Evolutionary conservation across 2,329 filamentous ascomycete species (phyloP).

Genomic region (Colletotrichum sp.): DNA sequence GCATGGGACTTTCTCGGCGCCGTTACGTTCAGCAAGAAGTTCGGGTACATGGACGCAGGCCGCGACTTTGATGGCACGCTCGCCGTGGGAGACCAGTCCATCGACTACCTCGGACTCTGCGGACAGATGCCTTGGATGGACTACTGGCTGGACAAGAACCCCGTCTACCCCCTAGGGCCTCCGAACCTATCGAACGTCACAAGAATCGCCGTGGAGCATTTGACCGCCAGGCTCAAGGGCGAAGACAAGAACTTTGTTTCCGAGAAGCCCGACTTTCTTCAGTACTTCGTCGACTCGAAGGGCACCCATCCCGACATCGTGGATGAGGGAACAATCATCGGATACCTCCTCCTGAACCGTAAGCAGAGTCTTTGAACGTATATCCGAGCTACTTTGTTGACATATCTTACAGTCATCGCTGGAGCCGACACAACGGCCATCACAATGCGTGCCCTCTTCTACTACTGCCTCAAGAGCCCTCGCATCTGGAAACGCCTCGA

Average conservation of each 20-base stretch:
- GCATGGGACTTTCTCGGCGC: conserved; percentile 48
- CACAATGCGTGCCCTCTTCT: conserved; percentile 38
- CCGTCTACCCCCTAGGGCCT: conserved; percentile 27
- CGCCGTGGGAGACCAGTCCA: conserved; percentile 27
- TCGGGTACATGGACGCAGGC: conserved; percentile 44
- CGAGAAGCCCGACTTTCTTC: conserved; percentile 31
- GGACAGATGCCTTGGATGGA: conserved; percentile 32
- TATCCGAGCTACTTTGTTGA: not conserved
- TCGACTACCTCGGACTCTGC: conserved; percentile 37
- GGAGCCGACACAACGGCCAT: conserved; percentile 42
- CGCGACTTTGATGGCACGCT: conserved; percentile 43
- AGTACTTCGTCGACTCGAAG: conserved; percentile 40
- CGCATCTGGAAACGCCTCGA: conserved; percentile 30
- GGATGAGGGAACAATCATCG: conserved; percentile 33
- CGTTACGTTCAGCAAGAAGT: conserved; percentile 42
- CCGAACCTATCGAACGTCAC: conserved; percentile 26
- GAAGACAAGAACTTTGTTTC: conserved; percentile 7
- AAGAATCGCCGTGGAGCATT: conserved; percentile 22
- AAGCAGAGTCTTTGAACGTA: not conserved
- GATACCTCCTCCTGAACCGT: conserved; percentile 36
- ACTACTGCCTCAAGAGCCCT: conserved; percentile 39
- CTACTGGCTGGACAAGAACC: conserved; percentile 33
- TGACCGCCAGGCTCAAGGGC: conserved; percentile 19
- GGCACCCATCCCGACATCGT: conserved; percentile 37
- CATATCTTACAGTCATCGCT: conserved; percentile 29